Base-by-base conservation (phyloP, 257 asterid species). In the Nicotiana paniculata region DNA sequence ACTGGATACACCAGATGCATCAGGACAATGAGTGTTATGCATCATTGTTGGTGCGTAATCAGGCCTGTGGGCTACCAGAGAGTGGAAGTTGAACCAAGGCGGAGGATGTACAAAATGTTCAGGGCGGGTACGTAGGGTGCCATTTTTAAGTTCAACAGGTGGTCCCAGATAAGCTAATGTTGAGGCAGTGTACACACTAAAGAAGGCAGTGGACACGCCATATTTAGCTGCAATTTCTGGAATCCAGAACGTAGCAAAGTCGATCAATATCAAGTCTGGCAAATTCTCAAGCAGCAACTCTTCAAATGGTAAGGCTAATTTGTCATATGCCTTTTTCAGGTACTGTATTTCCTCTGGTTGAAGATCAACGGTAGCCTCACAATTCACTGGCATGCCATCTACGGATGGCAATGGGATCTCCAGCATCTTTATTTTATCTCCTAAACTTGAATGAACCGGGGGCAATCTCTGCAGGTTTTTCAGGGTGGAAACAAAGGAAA, bases 321-420 rank as follows among this genome's bases (percentile, higher is more conserved):
- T 26, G 82, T 90, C 91, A 58, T 88, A 86, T 11, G 91, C 88
- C 79, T 21, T 79, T 79, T 88, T 88, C 83, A 88, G 35, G 55
- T 57, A 83, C 15, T 74, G 88, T 9, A 81, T 82, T 54, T 85
- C 75, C 4, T 83, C 88, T 6, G 21, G 18, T 55, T 35, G 89
- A 82, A 90, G 37, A 46, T 88, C 90, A 16, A 86, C 17, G 9
- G 90, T 90, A 4, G 93, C 91, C 81, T 90, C 90, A 17, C 88
- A 81, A 32, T 81, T 83, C 30, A 84, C 88, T 1, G 93, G 90
- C 58, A 90, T 53, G n/a, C 88, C 88, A 0, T 83, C 81, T 1
- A 85, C 82, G 1, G 2, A 37, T 3, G 87, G 89, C 83, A 86
- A 55, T 21, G 86, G 80, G 79, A 87, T 46, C 61, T 81, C 87